A percentile compares a stretch with the other conserved stretches of the same genome.
Evolutionary conservation across 2,329 filamentous ascomycete species (phyloP).

Genomic region (Paraphaeosphaeria sporulosa): DNA sequence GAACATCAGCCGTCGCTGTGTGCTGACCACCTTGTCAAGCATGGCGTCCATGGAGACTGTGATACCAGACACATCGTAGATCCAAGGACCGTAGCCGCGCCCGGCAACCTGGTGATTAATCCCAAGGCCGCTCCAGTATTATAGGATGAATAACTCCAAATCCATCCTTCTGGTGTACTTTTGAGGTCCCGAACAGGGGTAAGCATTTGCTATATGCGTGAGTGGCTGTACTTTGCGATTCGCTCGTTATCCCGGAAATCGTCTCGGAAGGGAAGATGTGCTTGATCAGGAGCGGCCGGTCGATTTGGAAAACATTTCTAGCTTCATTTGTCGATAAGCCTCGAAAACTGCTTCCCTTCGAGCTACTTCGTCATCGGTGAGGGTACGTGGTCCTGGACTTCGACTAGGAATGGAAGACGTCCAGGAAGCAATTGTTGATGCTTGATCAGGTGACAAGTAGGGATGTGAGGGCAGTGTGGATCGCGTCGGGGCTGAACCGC

Average conservation of each 20-base stretch:
- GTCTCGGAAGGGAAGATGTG: neutral
- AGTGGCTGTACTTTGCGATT: neutral
- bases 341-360: constrained; percentile 41
- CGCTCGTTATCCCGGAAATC: neutral
- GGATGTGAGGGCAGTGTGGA: constrained; percentile 30
- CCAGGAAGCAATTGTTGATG: constrained; percentile 43
- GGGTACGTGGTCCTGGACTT: constrained; percentile 13
- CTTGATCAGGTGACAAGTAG: constrained; percentile 37
- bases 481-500: constrained; percentile 23
- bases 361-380: constrained; percentile 24
- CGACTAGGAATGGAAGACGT: constrained; percentile 37
- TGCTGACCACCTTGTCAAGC: neutral
- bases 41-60: neutral
- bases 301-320: constrained; percentile 48
- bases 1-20: neutral
- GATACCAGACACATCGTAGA: neutral
- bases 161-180: too few species aligned
- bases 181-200: neutral
- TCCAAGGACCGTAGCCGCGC: neutral
- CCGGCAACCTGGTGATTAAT: neutral
- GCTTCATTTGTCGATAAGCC: constrained; percentile 44
- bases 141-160: too few species aligned
- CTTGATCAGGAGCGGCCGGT: neutral
- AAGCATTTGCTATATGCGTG: neutral
- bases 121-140: too few species aligned